These are phyloP conservation scores for Phytophthora ohioensis DNA, from an alignment of 352 stramenopile genomes.

Conservation along the genomic window DNA sequence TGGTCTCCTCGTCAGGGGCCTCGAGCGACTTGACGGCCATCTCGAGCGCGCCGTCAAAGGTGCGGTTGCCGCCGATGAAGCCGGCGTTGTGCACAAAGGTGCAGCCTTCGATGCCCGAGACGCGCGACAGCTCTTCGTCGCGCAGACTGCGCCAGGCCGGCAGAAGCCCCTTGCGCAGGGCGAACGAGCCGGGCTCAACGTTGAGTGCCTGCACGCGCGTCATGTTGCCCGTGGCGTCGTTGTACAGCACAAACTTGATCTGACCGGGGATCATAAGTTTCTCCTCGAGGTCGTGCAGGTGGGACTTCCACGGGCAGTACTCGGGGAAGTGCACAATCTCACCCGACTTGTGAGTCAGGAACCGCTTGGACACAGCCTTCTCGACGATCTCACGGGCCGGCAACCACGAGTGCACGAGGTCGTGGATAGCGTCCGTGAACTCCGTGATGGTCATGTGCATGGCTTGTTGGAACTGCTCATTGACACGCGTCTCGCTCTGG, in stretches of 20 bases:
- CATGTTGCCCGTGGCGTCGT: constrained; percentile 93
- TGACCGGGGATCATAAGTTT: constrained; percentile 85
- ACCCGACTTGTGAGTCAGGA: constrained; percentile 91
- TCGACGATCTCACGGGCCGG: constrained; percentile 95
- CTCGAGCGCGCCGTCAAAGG: constrained; percentile 93
- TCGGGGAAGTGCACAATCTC: constrained; percentile 94
- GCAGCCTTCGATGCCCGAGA: constrained; percentile 93
- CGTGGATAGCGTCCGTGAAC: constrained; percentile 92
- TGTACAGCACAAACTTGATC: constrained; percentile 98
- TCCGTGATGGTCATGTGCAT: constrained; percentile 95
- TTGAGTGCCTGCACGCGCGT: constrained; percentile 97
- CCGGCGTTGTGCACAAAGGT: constrained; percentile 98
- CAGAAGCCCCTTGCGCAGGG: constrained; percentile 92
- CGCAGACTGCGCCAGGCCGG: constrained; percentile 95
- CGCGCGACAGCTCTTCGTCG: constrained; percentile 91
- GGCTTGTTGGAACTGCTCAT: constrained; percentile 95
- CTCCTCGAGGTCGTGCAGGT: constrained; percentile 97
- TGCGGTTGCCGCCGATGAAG: constrained; percentile 99
- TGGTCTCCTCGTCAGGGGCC: constrained; percentile 30
- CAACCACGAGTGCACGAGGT: constrained; percentile 95
- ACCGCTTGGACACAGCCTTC: constrained; percentile 86
- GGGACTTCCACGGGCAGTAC: constrained; percentile 96
- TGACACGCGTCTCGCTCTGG: constrained; percentile 70
- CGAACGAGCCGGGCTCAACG: constrained; percentile 93
- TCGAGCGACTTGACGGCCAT: constrained; percentile 92